Evolutionary conservation across 2,329 filamentous ascomycete genomes (phyloP).

Genomic region (Botryotinia convoluta): DNA sequence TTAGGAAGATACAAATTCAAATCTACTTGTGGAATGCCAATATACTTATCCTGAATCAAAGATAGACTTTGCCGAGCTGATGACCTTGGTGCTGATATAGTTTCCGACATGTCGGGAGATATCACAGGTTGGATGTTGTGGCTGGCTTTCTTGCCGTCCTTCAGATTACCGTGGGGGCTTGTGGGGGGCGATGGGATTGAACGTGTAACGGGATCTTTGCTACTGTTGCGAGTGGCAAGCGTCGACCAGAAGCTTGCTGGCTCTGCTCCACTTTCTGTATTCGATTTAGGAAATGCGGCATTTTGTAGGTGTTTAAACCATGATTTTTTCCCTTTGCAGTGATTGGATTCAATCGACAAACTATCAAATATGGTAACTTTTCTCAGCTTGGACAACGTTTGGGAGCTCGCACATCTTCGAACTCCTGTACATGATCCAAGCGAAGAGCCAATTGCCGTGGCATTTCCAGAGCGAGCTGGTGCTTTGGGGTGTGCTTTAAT

Average conservation of each 20-base stretch:
- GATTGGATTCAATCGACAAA: slow-evolving; percentile 10
- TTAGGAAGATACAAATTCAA: background rate
- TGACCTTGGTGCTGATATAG: background rate
- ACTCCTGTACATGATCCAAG: slow-evolving; percentile 25
- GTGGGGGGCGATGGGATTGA: background rate
- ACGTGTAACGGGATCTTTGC: background rate
- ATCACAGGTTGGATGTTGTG: background rate
- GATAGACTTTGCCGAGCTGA: slow-evolving; percentile 10
- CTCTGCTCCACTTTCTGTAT: background rate
- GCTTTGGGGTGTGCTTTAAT: slow-evolving; percentile 27
- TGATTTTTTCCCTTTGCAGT: slow-evolving; percentile 9
- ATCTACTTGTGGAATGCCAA: background rate
- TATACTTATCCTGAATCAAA: background rate
- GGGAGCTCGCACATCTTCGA: slow-evolving; percentile 24
- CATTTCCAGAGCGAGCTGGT: slow-evolving; percentile 22
- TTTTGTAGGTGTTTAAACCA: slow-evolving; percentile 9
- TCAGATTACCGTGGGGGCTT: background rate
- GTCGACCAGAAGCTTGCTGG: background rate
- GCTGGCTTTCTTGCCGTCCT: background rate
- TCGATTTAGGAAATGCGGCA: background rate
- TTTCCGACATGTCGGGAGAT: background rate
- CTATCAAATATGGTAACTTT: slow-evolving; percentile 24
- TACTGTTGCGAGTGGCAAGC: background rate
- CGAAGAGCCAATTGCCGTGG: slow-evolving; percentile 24
- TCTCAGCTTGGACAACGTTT: slow-evolving; percentile 21